Evolutionary conservation across 805 yeast species (phyloP), one percentile per base, ranked within the genome.

Genomic region (Candida methanosorbosa): DNA sequence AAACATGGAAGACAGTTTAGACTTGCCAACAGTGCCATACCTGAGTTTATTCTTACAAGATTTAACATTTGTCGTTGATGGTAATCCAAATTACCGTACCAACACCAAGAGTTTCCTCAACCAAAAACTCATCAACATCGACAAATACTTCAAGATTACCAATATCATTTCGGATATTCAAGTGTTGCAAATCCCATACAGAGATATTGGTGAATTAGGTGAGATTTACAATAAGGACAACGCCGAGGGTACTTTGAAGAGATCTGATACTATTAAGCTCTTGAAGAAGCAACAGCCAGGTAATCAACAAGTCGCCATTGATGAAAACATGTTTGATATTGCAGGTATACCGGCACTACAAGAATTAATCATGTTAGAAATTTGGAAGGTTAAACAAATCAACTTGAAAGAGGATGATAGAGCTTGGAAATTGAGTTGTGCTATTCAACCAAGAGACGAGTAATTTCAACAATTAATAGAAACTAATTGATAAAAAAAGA

Each of bases 1-100:
- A 32, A 73, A 70, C 27, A 34, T 51, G 20, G 60, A 58, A 24
- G 63, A 41, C 47, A 56, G 40, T 46, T 57, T 58, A 52, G 70
- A 61, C 38, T 61, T 76, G 16, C 86, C 88, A 0, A 70, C 75
- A 16, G 88, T 83, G 25, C 94, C 94, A 14, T 83, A 81, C 50
- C 67, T 82, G 38, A 78, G 81, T 30, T 58, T 83, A 35, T 82
- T 80, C 52, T 59, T 83, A 30, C 92, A 81, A 56, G 94, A 83
- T 56, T 63, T 83, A 46, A 81, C 88, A 0, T 81, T 82, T 58
- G 75, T 81, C n/a, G 70, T 77, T 34, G 94, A 83, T 45, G 90
- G 92, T n/a, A 82, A 82, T 50, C 69, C 81, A 27, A 78, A 75
- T 45, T 77, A 63, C 51, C 64, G 88, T 50, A 72, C 66, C 40